phyloP scores from a whole-genome alignment of 257 asterid genomes.

The Primulina huaijiensis region DNA sequence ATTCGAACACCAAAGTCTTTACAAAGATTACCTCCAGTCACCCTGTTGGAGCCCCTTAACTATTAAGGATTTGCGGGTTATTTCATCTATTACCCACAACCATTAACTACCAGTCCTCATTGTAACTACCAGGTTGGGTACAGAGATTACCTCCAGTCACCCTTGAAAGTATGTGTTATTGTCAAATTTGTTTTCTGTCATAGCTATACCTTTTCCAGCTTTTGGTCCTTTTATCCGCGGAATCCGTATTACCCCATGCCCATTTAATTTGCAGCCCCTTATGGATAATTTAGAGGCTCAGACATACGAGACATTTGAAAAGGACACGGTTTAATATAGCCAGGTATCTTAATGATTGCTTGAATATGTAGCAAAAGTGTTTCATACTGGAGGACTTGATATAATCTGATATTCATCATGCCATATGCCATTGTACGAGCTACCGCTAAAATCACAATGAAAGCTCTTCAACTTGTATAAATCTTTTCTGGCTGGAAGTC shows the following conservation, averaged over 20 bases:
- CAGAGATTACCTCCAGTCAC: conserved; percentile 95
- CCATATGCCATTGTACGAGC: conserved; percentile 1
- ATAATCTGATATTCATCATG: neutral
- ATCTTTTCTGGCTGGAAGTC: neutral
- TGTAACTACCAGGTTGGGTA: conserved; percentile 64
- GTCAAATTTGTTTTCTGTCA: conserved; percentile 12
- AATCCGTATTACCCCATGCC: neutral
- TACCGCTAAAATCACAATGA: neutral
- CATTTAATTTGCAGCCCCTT: conserved; percentile 70
- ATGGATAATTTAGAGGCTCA: conserved; percentile 99
- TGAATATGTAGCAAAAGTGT: conserved; percentile 6
- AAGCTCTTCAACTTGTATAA: neutral
- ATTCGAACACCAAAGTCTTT: too few relatives aligned
- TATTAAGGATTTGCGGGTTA: too few relatives aligned
- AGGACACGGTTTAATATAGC: conserved; percentile 78
- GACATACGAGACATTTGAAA: conserved; percentile 95
- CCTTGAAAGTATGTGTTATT: conserved; percentile 68
- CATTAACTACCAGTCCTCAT: too few relatives aligned
- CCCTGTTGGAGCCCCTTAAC: too few relatives aligned
- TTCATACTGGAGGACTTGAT: conserved; percentile 14
- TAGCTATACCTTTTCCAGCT: neutral
- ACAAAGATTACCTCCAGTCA: conserved; percentile 76
- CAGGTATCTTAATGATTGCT: conserved; percentile 49
- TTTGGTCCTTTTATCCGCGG: conserved; percentile 11
- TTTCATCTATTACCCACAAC: too few relatives aligned